These are phyloP conservation scores for Plasmodium vivax DNA, from an alignment of 169 alveolate genomes.

Conservation along the genomic window DNA sequence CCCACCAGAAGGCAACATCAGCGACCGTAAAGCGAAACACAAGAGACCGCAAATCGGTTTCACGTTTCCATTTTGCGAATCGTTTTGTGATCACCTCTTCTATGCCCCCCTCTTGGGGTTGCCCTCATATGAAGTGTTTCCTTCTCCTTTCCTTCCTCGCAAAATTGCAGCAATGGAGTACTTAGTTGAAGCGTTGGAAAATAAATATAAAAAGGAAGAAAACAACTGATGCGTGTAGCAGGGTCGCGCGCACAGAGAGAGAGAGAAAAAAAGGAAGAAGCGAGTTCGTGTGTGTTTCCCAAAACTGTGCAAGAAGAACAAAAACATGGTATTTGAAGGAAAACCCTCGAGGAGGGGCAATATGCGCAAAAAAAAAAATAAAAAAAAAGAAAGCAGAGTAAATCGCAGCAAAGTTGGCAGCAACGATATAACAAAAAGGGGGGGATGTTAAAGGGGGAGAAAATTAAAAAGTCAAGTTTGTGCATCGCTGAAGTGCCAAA, in stretches of 20 bases:
- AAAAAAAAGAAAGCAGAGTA: neutral
- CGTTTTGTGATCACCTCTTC: neutral
- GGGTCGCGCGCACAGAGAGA: neutral
- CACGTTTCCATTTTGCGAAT: neutral
- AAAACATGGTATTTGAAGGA: neutral
- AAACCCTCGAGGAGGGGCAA: neutral
- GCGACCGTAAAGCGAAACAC: neutral
- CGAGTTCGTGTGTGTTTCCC: neutral
- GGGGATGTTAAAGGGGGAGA: neutral
- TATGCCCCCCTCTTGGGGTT: neutral
- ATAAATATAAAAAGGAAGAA: slow-evolving; percentile 58
- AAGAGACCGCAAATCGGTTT: neutral
- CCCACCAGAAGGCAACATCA: neutral
- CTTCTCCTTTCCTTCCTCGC: neutral
- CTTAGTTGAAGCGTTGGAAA: slow-evolving; percentile 64
- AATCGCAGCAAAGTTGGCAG: neutral
- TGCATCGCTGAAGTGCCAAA: slow-evolving; percentile 6
- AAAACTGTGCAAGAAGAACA: slow-evolving; percentile 10
- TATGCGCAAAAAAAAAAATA: neutral
- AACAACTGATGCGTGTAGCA: slow-evolving; percentile 15
- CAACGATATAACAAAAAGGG: neutral
- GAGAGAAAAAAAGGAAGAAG: neutral
- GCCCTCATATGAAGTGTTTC: neutral
- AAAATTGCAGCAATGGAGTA: slow-evolving; percentile 70
- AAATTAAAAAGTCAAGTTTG: slow-evolving; percentile 5